Evolutionary conservation across 2,329 filamentous ascomycete species (phyloP).

Genomic region (Decorospora gaudefroyi): DNA sequence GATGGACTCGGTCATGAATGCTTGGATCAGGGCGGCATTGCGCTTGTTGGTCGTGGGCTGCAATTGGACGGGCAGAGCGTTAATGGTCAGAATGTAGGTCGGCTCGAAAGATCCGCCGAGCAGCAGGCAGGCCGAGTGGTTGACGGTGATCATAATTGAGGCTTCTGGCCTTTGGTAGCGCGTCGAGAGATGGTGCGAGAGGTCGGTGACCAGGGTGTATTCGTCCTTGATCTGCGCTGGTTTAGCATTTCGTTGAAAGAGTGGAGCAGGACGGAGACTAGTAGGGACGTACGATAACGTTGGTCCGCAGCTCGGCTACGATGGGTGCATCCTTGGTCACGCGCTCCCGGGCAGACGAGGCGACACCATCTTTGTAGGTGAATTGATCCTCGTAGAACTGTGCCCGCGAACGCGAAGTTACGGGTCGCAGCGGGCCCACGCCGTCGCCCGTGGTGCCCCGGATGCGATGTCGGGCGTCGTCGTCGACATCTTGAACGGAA

Average conservation of each 20-base stretch:
- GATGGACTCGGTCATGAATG: conserved; percentile 72
- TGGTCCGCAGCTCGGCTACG: conserved; percentile 55
- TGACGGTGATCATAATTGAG: conserved; percentile 74
- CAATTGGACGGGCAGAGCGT: conserved; percentile 69
- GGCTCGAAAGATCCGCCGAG: conserved; percentile 77
- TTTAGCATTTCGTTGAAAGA: conserved; percentile 26
- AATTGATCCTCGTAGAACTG: conserved; percentile 48
- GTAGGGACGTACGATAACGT: conserved; percentile 56
- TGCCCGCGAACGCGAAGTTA: conserved; percentile 34
- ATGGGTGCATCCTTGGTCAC: conserved; percentile 54
- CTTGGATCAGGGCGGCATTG: conserved; percentile 76
- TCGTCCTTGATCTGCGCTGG: conserved; percentile 69
- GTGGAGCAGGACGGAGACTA: conserved; percentile 16
- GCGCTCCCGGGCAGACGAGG: conserved; percentile 48
- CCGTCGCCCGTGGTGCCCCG: conserved; percentile 29
- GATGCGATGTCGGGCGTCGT: conserved; percentile 17
- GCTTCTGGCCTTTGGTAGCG: conserved; percentile 75
- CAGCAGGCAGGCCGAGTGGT: conserved; percentile 74
- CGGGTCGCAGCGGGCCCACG: conserved; percentile 21
- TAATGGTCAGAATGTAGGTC: conserved; percentile 77
- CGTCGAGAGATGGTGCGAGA: conserved; percentile 72
- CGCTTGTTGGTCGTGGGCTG: conserved; percentile 78
- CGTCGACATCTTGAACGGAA: conserved; percentile 33
- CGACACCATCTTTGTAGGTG: conserved; percentile 43
- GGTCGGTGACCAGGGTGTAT: conserved; percentile 71